phyloP scores from a whole-genome alignment of 2,329 filamentous ascomycete genomes.

The Ceratocystis alfenasii region DNA sequence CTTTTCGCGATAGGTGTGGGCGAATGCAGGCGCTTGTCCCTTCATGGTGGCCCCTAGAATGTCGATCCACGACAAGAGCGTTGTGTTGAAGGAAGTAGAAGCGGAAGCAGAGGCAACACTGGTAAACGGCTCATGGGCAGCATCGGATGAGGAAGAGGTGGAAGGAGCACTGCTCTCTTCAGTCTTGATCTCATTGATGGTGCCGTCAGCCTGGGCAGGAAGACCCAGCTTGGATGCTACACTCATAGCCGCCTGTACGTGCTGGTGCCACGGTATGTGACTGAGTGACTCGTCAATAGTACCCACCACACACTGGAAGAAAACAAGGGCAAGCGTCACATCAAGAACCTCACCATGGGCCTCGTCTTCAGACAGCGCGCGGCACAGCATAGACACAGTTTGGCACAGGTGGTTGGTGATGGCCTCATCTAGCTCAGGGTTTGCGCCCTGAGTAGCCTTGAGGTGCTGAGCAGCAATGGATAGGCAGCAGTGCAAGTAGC shows the following conservation, averaged over 20 bases:
- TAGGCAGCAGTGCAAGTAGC: constrained; percentile 89
- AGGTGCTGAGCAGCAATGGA: constrained; percentile 86
- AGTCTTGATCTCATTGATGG: constrained; percentile 23
- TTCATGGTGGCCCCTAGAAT: constrained; percentile 91
- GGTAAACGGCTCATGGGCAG: background rate
- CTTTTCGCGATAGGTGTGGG: constrained; percentile 91
- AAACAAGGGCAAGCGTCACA: constrained; percentile 86
- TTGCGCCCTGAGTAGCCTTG: constrained; percentile 57
- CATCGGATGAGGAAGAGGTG: background rate
- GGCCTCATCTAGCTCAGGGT: constrained; percentile 71
- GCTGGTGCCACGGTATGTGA: constrained; percentile 93
- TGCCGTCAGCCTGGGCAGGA: constrained; percentile 27
- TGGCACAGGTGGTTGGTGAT: constrained; percentile 86
- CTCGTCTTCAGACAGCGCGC: constrained; percentile 65
- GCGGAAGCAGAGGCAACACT: constrained; percentile 19
- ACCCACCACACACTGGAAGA: constrained; percentile 83
- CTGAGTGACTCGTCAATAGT: constrained; percentile 71
- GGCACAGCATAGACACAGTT: constrained; percentile 74
- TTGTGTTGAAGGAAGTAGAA: constrained; percentile 88
- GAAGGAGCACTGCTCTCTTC: constrained; percentile 1
- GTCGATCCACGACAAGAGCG: constrained; percentile 86
- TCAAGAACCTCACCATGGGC: constrained; percentile 83
- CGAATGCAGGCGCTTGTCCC: constrained; percentile 73
- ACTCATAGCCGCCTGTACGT: constrained; percentile 82
- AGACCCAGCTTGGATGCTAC: constrained; percentile 78